Conservation (phyloP, 2,329 filamentous ascomycete genomes). For the Penicillium sp. region DNA sequence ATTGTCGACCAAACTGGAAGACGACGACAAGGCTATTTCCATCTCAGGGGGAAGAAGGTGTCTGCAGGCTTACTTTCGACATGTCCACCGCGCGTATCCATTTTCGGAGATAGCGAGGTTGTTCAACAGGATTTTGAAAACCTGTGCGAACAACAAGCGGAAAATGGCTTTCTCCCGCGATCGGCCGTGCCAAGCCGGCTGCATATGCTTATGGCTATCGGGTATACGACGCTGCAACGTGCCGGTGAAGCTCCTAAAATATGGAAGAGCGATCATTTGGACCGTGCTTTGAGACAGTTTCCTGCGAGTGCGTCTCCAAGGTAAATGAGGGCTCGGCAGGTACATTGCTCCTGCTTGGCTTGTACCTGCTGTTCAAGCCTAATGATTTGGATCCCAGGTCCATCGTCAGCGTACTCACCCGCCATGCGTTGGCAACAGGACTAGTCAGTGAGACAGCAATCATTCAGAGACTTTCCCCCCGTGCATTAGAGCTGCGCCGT, state of each 20-base stretch:
- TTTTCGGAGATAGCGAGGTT: constrained; percentile 44
- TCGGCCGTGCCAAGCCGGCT: constrained; percentile 36
- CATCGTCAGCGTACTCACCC: constrained; percentile 33
- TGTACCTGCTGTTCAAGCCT: constrained; percentile 49
- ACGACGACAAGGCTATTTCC: constrained; percentile 4
- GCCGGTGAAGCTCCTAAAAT: constrained; percentile 43
- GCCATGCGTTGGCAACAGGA: background rate
- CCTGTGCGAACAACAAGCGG: background rate
- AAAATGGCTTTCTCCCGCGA: background rate
- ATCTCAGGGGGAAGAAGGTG: constrained; percentile 34
- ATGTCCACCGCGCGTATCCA: constrained; percentile 49
- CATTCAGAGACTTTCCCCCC: constrained; percentile 7
- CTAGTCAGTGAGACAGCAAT: background rate
- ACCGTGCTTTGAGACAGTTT: constrained; percentile 35
- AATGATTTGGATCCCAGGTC: constrained; percentile 42
- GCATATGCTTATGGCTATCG: constrained; percentile 50
- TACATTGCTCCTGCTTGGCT: constrained; percentile 43
- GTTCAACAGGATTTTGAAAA: constrained; percentile 37
- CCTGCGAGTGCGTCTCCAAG: constrained; percentile 41
- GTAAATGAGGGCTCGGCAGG: constrained; percentile 43
- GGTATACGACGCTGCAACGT: constrained; percentile 46
- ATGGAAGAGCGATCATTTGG: constrained; percentile 40
- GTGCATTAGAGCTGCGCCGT: constrained; percentile 33
- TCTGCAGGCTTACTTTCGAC: constrained; percentile 48
- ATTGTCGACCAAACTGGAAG: background rate